Base-by-base conservation (phyloP, 2,329 filamentous ascomycete species). In the Aspergillus chevalieri region DNA sequence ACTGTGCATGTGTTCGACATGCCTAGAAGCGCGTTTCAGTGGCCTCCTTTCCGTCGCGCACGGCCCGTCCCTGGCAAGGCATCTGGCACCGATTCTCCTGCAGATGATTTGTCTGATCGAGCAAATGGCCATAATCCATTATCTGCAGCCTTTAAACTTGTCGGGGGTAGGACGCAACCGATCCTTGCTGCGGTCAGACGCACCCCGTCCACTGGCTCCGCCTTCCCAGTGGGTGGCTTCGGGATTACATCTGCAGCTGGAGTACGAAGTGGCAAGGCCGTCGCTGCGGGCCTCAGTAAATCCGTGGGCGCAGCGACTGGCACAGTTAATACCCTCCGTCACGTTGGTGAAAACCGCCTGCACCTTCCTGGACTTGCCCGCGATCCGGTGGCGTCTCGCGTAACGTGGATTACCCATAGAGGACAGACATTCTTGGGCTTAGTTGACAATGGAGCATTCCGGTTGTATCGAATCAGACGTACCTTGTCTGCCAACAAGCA, bases 1-100 rank as follows among this genome's bases (percentile, higher is more conserved):
- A 98, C 93, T 7, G 84, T 96, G 9, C 93, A 98, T 70, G 81
- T 97, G 41, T 85, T 95, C 56, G 88, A 95, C 57, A 81, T 97
- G 68, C 89, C 90, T 7, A 78, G 82, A 43, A 87, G 83, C 54
- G 88, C 89, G 4, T 92, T 91, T 59, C 83, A 87, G 57, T 95
- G 91, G 91, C 91, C 91, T 38, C 88, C 90, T 21, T 84, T 73
- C 52, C 71, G 73, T 19, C 69, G 71, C 44, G 61, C 83, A 39
- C 73, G 74, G 43, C 71, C 74, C 30, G 57, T 65, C 22, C 45
- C 63, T 8, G 64, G 64, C 17, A 64, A 68, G 42, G 57, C 67
- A 5, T 60, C 61, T 69, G 46, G 61, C 62, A 34, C 71, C 68
- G 51, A 72, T 48, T 76, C 80, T 34, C 68, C 69, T 15, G 68